Evolutionary conservation across 73 alveolate genomes (phyloP), one percentile per base, ranked within the genome.

Genomic region (Paramecium tetraurelia): DNA sequence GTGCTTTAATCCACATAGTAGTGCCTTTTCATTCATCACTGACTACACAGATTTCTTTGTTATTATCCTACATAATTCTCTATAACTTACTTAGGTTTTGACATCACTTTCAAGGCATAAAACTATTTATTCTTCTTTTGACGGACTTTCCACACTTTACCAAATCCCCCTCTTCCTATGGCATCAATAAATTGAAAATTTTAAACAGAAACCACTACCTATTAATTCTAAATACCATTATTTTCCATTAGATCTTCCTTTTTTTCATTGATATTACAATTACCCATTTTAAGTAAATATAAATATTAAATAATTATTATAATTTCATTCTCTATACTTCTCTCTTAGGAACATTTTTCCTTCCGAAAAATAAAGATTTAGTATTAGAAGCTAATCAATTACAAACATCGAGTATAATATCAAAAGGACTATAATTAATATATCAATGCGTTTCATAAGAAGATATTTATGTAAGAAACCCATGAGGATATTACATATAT

Each of bases 101-200:
- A 94, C 97, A 96, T 95, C 88, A 92, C 98, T 88, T 96, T 96
- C 97, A 96, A 92, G 16, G 99, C 99, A 68, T 70, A 95, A 6
- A 94, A 57, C 53, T 92, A 29, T 57, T 96, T 96, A 38, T 95
- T 92, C 72, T 94, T 95, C 93, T 96, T 95, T 48, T 86, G 89
- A 63, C 96, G 96, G n/a, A 95, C 99, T 68, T 94, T 96, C 99
- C 99, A 96, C 14, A 96, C 94, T 70, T 89, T 89, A 9, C 94
- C 94, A 46, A 89, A 89, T 2, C 94, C 94, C 6, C 94, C 94
- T 44, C 87, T 89, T 21, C 94, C 94, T 4, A 89, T 89, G 0
- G 87, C 94, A 89, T 89, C 90, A n/a, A 80, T 44, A 46, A 80
- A 80, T 35, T 80, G 29, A 48, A 80, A 80, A 46, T 80, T 80